Evolutionary conservation across 345 rosid genomes (phyloP), one percentile per base, ranked within the genome.

Genomic region (Citrus mangshanensis): DNA sequence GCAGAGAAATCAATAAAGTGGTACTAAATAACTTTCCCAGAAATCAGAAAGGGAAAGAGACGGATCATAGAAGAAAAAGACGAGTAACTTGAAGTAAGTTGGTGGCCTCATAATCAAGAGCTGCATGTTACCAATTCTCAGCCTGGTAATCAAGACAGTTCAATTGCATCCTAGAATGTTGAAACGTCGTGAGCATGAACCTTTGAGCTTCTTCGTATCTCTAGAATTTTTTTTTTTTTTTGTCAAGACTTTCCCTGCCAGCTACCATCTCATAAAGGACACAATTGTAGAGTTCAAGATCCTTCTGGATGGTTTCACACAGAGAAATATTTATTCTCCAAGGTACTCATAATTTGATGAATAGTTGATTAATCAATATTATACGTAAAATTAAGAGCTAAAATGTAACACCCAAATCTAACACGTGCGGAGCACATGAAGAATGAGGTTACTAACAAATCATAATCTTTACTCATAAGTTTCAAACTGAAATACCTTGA

Each of bases 251-350:
- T 85, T 94, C 97, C 80, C 93, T 92, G 82, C 94, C 89, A 72
- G 94, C 86, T 65, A 93, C 94, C 98, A 93, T 94, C 94, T 96
- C 97, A 79, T 91, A 94, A 59, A 96, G 91, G 71, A 96, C 90
- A 65, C 92, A 89, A 71, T 96, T 97, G 82, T 93, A 96, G 22
- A 79, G 78, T 74, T 85, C 91, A 81, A 96, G 97, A 80, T 92
- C 94, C 88, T 90, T 92, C 77, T 94, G 97, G 4, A 94, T 90
- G 65, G 92, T 84, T 96, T 85, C 80, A 76, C 92, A 66, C 71
- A 81, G 2, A 73, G 71, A 27, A 63, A 60, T 61, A 42, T 68
- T 16, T 62, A 62, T 62, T 28, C 8, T 25, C 27, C 1, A 46
- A 7, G 49, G 46, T 40, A 46, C 58, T 69, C 12, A 25, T 25